Evolutionary conservation across 129 eudicot genomes (phyloP), one percentile per base, ranked within the genome.

Genomic region (Flaveria sonorensis): DNA sequence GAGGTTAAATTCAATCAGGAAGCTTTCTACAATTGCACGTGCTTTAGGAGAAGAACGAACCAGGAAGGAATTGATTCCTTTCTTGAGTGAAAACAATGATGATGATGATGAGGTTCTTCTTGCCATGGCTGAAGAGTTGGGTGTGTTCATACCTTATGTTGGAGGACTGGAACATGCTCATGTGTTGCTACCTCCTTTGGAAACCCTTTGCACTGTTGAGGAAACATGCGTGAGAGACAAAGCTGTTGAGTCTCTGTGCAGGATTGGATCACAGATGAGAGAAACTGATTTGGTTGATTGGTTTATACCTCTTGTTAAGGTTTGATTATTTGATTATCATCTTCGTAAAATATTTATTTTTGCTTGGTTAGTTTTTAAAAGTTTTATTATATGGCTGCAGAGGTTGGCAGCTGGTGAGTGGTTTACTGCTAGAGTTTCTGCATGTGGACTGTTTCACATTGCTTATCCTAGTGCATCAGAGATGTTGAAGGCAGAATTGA

Each of bases 351-450:
- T 28, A 28, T 28, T 28, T 0, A 30, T 30, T 18, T 4, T 46
- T 20, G 10, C 52, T 36, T 53, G 16, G 59, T 47, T 16, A 42
- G 56, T n/a, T 56, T 30, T 3, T 13, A 24, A 1, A 20, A n/a
- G 10, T 13, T 20, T 64, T 69, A 26, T 10, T n/a, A 53, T 73
- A 10, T 56, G 61, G 26, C 13, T 83, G 62, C 62, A 95, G 99
- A 89, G 99, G 85, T 71, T 95, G 86, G 97, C 99, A 76, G 96
- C 92, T 45, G 97, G 99, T 71, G 99, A 95, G 81, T 95, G 99
- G 99, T 95, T 95, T 77, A 95, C 99, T 3, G 97, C 99, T 21
- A 87, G 99, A 79, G 97, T 95, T 48, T 95, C 99, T 59, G 96
- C 99, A 10, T 95, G 99, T 84, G 99, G 99, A 40, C 74, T 95